Percentiles rank a stretch among this genome's conserved stretches.
Conservation (phyloP, 1,284 basidiomycete genomes). For the Ceratobasidium sp. region DNA sequence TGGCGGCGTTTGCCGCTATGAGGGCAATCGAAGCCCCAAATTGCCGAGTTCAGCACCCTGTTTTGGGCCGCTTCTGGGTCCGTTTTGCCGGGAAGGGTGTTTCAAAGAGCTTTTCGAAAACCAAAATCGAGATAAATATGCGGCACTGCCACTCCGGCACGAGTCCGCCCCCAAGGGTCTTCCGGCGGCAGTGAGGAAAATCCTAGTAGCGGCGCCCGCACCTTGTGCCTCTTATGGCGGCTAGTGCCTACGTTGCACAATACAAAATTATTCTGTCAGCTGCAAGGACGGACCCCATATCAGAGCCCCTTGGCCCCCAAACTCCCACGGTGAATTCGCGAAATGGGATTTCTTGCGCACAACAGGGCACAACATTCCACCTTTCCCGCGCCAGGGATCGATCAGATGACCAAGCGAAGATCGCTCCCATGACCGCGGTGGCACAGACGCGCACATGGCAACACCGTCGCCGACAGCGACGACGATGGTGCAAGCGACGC, state of each 20-base stretch:
- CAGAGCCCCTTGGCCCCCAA: no score
- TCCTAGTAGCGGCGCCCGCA: no score
- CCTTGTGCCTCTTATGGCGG: no score
- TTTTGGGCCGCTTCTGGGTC: constrained; percentile 6
- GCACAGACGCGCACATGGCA: constrained; percentile 1
- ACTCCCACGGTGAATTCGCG: constrained; percentile 3
- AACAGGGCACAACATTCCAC: constrained; percentile 36
- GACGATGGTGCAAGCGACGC: background rate
- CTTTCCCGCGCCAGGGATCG: constrained; percentile 27
- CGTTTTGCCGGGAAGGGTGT: constrained; percentile 28
- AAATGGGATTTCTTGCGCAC: no score
- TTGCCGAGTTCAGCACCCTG: constrained; percentile 9
- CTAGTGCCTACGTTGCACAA: no score
- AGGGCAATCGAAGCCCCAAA: background rate
- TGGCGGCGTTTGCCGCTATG: constrained; percentile 17
- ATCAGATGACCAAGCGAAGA: constrained; percentile 4
- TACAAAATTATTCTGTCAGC: no score
- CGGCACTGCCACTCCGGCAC: constrained; percentile 4
- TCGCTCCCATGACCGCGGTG: constrained; percentile 2
- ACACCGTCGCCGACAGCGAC: background rate
- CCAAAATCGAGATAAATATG: background rate
- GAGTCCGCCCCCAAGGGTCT: background rate
- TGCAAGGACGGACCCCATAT: no score
- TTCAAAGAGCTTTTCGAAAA: constrained; percentile 1
- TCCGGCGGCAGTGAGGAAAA: no score